Evolutionary conservation across 345 rosid species (phyloP), one percentile per base, ranked within the genome.

Genomic region (Eucalyptus pauciflora): DNA sequence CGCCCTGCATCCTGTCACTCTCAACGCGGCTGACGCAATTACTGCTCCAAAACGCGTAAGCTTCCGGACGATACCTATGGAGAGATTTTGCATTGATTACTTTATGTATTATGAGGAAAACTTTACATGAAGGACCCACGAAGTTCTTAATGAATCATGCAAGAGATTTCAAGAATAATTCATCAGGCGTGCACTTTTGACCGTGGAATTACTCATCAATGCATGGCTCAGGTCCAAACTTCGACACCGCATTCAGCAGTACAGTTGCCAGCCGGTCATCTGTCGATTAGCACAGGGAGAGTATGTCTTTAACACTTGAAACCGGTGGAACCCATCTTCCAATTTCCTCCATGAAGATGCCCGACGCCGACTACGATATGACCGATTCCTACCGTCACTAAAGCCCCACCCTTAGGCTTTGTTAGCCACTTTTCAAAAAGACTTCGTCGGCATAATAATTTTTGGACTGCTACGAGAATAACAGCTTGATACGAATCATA

Each of bases 401-500:
- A 52, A 7, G 13, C 10, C 58, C 0, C 4, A 7, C 10, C 58
- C 2, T 52, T 18, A 3, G 58, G 58, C 25, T 18, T 18, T 18
- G 1, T 18, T 52, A 52, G 56, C 2, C 24, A 52, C 56, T 7
- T 52, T 52, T 18, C 2, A 9, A 56, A 56, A 8, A 3, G 11
- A 10, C 13, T 56, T 56, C 4, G 29, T 24, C 9, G 22, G 29
- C 0, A 9, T 4, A 56, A 22, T 10, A 56, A 8, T 22, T 9
- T 9, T 56, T 56, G 1, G 1, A 9, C 1, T 52, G 7, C 8
- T 9, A 4, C 10, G 1, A 56, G 2, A 56, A 24, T 8, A 56
- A 56, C 1, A 56, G 13, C 3, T 56, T 2, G 2, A 22, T 0
- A 0, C 4, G 1, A 56, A 24, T 24, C 27, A 56, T 1, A 56